Conservation (phyloP, 768 basidiomycete genomes). For the Psilocybe sp. region DNA sequence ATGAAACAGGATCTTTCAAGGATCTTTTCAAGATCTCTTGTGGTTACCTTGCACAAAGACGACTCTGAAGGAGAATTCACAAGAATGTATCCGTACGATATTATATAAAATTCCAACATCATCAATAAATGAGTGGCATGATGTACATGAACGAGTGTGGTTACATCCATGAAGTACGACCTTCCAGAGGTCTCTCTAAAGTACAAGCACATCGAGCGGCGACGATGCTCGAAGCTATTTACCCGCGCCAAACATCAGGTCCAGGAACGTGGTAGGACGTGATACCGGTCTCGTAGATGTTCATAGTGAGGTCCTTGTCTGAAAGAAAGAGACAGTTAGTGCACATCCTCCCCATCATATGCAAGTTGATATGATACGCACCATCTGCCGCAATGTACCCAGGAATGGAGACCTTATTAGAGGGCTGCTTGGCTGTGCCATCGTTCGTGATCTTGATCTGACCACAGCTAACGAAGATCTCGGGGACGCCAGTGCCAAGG, state of each 20-base stretch:
- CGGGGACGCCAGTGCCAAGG: slow-evolving; percentile 34
- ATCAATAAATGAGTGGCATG: too few relatives aligned
- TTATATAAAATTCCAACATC: too few relatives aligned
- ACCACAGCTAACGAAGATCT: slow-evolving; percentile 44
- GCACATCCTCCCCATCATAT: not conserved
- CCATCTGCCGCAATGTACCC: slow-evolving; percentile 36
- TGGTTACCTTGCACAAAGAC: too few relatives aligned
- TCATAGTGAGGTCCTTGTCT: not conserved
- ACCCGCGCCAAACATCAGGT: not conserved
- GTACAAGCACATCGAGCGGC: too few relatives aligned
- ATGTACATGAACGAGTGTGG: too few relatives aligned
- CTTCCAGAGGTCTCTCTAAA: too few relatives aligned
- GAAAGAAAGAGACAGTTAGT: not conserved
- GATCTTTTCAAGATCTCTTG: too few relatives aligned
- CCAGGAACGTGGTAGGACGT: not conserved
- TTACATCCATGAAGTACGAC: too few relatives aligned
- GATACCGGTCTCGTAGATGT: slow-evolving; percentile 1
- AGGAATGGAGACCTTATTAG: slow-evolving; percentile 44
- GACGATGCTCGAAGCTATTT: too few relatives aligned
- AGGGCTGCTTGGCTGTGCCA: slow-evolving; percentile 35
- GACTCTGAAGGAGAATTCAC: too few relatives aligned
- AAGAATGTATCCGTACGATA: too few relatives aligned
- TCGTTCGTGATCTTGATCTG: slow-evolving; percentile 40
- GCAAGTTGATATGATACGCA: slow-evolving; percentile 4
- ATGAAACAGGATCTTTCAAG: too few relatives aligned